A percentile compares a stretch with the other conserved stretches of the same genome.
Evolutionary conservation across 1,139 yeast genomes (phyloP).

Genomic region (Fermentozyma sake): DNA sequence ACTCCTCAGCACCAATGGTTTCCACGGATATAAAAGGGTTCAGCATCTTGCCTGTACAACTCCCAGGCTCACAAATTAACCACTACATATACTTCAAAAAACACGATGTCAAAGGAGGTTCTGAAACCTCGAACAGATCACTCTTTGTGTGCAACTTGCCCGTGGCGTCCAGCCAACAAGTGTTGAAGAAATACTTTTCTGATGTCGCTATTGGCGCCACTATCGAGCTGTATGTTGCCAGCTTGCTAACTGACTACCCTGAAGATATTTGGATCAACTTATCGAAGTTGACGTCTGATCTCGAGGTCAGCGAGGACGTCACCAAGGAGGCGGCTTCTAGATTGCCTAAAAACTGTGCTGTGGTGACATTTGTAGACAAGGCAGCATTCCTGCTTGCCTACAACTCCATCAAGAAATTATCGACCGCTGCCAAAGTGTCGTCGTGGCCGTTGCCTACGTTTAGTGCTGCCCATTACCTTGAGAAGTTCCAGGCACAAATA

Average conservation of each 20-base stretch:
- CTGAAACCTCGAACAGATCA: constrained; percentile 33
- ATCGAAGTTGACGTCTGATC: constrained; percentile 56
- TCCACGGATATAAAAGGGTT: constrained; percentile 50
- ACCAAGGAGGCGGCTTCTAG: constrained; percentile 22
- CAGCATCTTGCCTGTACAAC: constrained; percentile 43
- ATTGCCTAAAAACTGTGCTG: constrained; percentile 69
- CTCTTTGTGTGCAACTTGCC: constrained; percentile 80
- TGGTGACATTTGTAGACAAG: constrained; percentile 73
- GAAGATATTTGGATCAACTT: constrained; percentile 58
- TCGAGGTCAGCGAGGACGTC: constrained; percentile 30
- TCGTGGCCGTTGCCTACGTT: constrained; percentile 25
- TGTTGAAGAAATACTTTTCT: constrained; percentile 55
- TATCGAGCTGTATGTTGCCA: constrained; percentile 44
- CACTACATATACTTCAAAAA: constrained; percentile 62
- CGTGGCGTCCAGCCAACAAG: constrained; percentile 47
- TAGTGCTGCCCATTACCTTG: constrained; percentile 21
- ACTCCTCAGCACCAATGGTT: constrained; percentile 9
- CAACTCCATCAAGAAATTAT: constrained; percentile 51
- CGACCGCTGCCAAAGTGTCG: constrained; percentile 17
- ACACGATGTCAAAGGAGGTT: constrained; percentile 45
- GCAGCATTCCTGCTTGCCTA: constrained; percentile 66
- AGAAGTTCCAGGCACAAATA: constrained; percentile 26
- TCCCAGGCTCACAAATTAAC: constrained; percentile 26
- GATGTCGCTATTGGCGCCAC: constrained; percentile 58
- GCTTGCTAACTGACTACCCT: constrained; percentile 34